Evolutionary conservation across 2,329 filamentous ascomycete species (phyloP).

Genomic region (Scedosporium aurantiacum): DNA sequence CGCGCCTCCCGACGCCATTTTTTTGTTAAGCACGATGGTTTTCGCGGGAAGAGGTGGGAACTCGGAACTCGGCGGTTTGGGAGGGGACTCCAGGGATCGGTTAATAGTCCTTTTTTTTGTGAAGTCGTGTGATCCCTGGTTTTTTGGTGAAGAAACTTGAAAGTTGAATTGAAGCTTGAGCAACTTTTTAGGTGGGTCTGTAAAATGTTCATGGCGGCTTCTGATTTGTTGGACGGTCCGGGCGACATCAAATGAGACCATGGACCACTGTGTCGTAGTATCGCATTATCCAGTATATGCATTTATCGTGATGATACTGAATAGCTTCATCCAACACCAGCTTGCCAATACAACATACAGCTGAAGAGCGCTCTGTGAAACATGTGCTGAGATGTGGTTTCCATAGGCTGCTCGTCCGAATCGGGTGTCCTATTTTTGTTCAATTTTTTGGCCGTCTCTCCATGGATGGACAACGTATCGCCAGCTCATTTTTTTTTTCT

Average conservation of each 20-base stretch:
- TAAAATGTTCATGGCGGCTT: not conserved
- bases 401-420: too few species aligned
- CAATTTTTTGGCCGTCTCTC: too few species aligned
- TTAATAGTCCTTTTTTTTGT: not conserved
- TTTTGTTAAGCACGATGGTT: not conserved
- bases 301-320: not conserved
- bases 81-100: not conserved
- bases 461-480: too few species aligned
- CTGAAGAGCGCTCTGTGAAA: too few species aligned
- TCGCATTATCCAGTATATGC: constrained; percentile 1
- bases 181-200: constrained; percentile 7
- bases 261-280: not conserved
- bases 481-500: too few species aligned
- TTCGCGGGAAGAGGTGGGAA: not conserved
- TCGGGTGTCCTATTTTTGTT: too few species aligned
- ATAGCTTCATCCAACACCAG: not conserved
- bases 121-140: not conserved
- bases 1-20: constrained; percentile 2
- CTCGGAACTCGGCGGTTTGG: not conserved
- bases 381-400: too few species aligned
- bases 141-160: not conserved
- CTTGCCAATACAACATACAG: too few species aligned
- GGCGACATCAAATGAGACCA: not conserved
- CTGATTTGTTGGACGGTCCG: not conserved
- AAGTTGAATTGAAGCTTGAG: not conserved